Evolutionary conservation across 495 filamentous ascomycete species (phyloP), one percentile per base, ranked within the genome.

Genomic region (Penicillium canariense): DNA sequence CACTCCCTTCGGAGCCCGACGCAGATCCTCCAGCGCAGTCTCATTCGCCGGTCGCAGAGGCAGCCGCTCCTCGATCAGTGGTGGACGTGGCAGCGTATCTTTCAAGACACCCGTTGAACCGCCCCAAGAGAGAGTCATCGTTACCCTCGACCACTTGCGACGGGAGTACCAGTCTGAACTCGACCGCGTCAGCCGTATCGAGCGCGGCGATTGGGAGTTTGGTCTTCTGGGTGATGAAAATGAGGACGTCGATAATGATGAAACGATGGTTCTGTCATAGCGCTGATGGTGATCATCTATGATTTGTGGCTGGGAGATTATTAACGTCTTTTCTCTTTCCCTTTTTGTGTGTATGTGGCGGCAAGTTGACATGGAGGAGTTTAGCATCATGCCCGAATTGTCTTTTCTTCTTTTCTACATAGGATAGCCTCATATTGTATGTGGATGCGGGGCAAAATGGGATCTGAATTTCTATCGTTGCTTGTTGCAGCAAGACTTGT

Each of bases 121-220:
- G 0, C 71, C 65, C 7, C 67, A 66, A 43, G 61, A 68, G 25
- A 67, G 74, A 20, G 66, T 76, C 51, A 76, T 97, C 12, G 81
- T 97, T 17, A 95, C 88, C 14, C 74, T 97, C 15, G 86, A 84
- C 6, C 92, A 96, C 67, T 72, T 97, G 20, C 80, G 89, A 57
- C 87, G 85, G 62, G 87, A 88, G 65, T 97, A 94, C 72, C 88
- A 94, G 68, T 79, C 76, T 15, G 91, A 97, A 70, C 74, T 97
- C 61, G 95, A 98, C 69, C 79, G 89, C 43, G 84, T 81, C 32
- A 83, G 77, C 48, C 71, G 80, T 23, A 78, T 87, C 56, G 80
- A 84, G 62, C 72, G 74, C 22, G 85, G 84, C 8, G 73, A 82
- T 56, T 88, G 79, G 77, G 79, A 83, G 50, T 83, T 87, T 63